These are phyloP conservation scores for Halenospora varia DNA, from an alignment of 495 filamentous ascomycete species.

Conservation along the genomic window DNA sequence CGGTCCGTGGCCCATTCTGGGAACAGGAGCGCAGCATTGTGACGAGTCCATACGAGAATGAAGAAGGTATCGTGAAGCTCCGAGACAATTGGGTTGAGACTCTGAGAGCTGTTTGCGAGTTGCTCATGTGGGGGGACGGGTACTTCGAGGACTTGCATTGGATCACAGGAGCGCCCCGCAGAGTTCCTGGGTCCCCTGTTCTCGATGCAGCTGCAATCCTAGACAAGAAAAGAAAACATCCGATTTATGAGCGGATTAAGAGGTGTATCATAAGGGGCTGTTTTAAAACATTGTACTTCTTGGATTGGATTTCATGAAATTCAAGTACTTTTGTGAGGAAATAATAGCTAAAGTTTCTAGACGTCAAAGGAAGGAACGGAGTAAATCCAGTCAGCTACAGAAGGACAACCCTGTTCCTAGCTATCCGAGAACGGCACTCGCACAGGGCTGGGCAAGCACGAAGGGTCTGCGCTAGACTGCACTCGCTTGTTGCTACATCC, in stretches of 20 bases:
- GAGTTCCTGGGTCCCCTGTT: neutral
- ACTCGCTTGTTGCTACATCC: no score
- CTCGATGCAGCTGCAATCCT: neutral
- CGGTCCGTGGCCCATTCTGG: conserved; percentile 23
- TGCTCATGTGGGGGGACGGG: neutral
- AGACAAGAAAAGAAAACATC: conserved; percentile 2
- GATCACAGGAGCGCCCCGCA: neutral
- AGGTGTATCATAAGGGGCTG: neutral
- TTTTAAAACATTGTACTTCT: neutral
- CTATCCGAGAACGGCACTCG: no score
- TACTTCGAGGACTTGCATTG: neutral
- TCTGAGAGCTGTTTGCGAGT: neutral
- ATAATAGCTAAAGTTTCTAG: no score
- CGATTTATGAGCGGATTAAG: neutral
- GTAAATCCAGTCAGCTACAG: no score
- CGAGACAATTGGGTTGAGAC: neutral
- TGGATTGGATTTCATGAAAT: no score
- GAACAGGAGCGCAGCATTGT: conserved; percentile 27
- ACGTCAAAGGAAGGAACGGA: no score
- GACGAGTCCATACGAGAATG: conserved; percentile 26
- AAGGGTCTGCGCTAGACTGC: no score
- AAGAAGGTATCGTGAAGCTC: neutral
- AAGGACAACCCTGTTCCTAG: no score
- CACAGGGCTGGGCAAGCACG: no score
- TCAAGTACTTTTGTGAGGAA: no score